Evolutionary conservation across 2,329 filamentous ascomycete genomes (phyloP).

Genomic region (Drechslera avenae): DNA sequence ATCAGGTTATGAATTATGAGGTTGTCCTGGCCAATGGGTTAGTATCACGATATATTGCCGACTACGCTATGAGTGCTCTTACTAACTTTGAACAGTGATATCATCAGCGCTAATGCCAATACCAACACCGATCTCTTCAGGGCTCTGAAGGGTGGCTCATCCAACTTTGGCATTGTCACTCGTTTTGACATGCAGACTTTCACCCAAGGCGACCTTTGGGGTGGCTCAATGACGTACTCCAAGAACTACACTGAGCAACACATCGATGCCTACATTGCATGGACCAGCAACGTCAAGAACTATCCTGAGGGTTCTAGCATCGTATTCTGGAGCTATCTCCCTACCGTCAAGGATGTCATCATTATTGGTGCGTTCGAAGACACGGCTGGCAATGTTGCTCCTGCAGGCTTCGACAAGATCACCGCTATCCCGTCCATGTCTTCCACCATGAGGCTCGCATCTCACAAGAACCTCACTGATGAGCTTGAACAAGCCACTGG

Average conservation of each 20-base stretch:
- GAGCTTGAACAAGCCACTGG: slow-evolving; percentile 32
- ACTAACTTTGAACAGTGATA: slow-evolving; percentile 29
- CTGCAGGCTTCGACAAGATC: slow-evolving; percentile 26
- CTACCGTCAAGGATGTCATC: slow-evolving; percentile 19
- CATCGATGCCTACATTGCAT: slow-evolving; percentile 26
- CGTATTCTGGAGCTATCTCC: slow-evolving; percentile 32
- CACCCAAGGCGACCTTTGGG: slow-evolving; percentile 32
- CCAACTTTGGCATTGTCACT: slow-evolving; percentile 39
- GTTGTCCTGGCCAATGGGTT: slow-evolving; percentile 48
- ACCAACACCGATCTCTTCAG: slow-evolving; percentile 47
- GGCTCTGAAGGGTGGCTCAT: slow-evolving; percentile 42
- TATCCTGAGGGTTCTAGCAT: slow-evolving; percentile 30
- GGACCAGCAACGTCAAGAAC: slow-evolving; percentile 31
- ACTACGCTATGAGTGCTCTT: slow-evolving; percentile 19
- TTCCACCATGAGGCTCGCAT: slow-evolving; percentile 26
- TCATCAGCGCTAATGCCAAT: slow-evolving; percentile 46
- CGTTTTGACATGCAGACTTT: slow-evolving; percentile 26
- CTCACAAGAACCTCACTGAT: slow-evolving; percentile 30
- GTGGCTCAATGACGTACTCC: slow-evolving; percentile 20
- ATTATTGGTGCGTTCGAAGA: slow-evolving; percentile 31
- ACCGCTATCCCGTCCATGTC: slow-evolving; percentile 24
- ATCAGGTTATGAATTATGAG: slow-evolving; percentile 38
- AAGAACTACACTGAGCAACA: slow-evolving; percentile 22
- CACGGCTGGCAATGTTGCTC: slow-evolving; percentile 22
- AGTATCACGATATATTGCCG: neutral